These are phyloP conservation scores for Apiospora hydei DNA, from an alignment of 2,329 filamentous ascomycete genomes.

Conservation along the genomic window DNA sequence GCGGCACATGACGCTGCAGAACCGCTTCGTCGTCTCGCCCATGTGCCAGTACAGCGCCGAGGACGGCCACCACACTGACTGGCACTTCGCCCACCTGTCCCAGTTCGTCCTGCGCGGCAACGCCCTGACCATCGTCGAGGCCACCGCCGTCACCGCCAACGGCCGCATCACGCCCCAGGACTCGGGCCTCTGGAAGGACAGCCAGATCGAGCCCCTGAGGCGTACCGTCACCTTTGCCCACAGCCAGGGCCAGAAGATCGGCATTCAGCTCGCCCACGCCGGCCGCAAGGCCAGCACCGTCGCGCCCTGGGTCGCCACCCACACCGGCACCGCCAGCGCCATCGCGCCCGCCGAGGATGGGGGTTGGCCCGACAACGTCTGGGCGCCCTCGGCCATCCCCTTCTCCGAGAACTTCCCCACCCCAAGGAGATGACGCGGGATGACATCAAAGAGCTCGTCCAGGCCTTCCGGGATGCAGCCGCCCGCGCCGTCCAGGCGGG, in stretches of 20 bases:
- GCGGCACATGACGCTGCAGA: constrained; percentile 57
- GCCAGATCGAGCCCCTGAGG: constrained; percentile 75
- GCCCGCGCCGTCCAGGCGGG: constrained; percentile 28
- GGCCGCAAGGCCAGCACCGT: constrained; percentile 53
- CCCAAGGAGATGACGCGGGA: constrained; percentile 38
- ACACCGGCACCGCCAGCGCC: constrained; percentile 72
- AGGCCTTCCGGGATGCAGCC: constrained; percentile 33
- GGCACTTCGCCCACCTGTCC: constrained; percentile 85
- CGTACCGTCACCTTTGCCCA: constrained; percentile 67
- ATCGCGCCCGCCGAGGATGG: constrained; percentile 60
- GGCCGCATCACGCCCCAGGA: constrained; percentile 87
- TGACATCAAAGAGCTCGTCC: constrained; percentile 28
- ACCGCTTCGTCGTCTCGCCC: constrained; percentile 65
- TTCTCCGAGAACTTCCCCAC: constrained; percentile 14
- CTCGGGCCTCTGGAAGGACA: constrained; percentile 82
- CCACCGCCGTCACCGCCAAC: constrained; percentile 76
- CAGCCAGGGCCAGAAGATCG: constrained; percentile 67
- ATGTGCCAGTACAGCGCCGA: constrained; percentile 71
- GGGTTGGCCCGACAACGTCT: constrained; percentile 59
- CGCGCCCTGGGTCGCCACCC: constrained; percentile 43
- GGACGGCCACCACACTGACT: constrained; percentile 76
- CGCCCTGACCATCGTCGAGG: constrained; percentile 78
- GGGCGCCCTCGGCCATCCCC: constrained; percentile 50
- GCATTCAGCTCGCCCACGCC: constrained; percentile 72
- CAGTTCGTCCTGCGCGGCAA: constrained; percentile 80